Evolutionary conservation across 2,329 filamentous ascomycete species (phyloP), one percentile per base, ranked within the genome.

Genomic region (Microdochium nivale): DNA sequence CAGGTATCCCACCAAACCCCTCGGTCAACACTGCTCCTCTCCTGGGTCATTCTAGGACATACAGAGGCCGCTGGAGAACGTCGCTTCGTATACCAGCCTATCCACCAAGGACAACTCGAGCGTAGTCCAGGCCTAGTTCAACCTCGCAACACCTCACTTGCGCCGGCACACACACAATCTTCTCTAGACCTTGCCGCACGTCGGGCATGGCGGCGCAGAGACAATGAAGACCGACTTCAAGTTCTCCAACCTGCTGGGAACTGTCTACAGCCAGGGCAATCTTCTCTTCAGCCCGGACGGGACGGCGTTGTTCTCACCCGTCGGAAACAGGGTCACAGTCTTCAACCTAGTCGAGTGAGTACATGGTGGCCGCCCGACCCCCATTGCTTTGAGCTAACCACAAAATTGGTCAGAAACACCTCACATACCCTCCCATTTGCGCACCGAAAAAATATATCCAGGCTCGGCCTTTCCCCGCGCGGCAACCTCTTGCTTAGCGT

Each of bases 181-280:
- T 13, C 40, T 44, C 11, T 19, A 21, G 24, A 30, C 25, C 3
- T 21, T 16, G 46, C 46, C 46, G 24, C 46, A 23, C 14, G 46
- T 24, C 21, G 24, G 25, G 46, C 46, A 47, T 47, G 46, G 24
- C 9, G 25, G 11, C 14, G 14, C 30, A 27, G 62, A 70, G 67
- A 83, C 71, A 68, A 99, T 99, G 94, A 99, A 97, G 87, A 97
- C 91, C 60, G 92, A 97, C 73, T 99, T 97, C 71, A 95, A 94
- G 91, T 99, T 99, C 74, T 96, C 92, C 68, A 99, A 97, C 73
- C 81, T 99, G 68, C 82, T 99, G 65, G 95, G 94, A 67, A 99
- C 94, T 60, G 94, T 99, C 67, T 99, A 97, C 77, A 90, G 90
- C 75, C 89, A 91, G 81, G 94, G 95, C 72, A 99, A 97, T 69